phyloP scores from a whole-genome alignment of 2,329 filamentous ascomycete genomes.

The Epichloe sibirici region DNA sequence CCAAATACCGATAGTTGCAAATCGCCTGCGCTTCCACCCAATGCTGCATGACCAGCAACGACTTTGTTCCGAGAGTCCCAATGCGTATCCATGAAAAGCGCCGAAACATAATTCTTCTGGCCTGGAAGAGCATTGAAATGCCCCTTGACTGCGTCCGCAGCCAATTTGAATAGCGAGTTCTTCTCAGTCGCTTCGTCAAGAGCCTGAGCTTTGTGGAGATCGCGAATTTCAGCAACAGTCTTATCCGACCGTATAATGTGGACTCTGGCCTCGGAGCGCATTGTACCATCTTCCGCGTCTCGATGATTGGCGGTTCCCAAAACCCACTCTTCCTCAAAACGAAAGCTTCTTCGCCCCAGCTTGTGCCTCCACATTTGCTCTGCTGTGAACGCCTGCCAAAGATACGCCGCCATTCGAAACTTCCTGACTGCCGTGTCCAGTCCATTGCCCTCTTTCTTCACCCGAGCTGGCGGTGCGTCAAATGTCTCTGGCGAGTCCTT shows the following conservation, averaged over 20 bases:
- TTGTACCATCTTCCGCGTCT: constrained; percentile 56
- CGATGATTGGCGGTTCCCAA: constrained; percentile 66
- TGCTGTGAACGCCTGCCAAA: constrained; percentile 94
- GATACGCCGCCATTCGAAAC: constrained; percentile 86
- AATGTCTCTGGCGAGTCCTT: constrained; percentile 81
- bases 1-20: constrained; percentile 82
- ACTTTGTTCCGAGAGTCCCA: constrained; percentile 65
- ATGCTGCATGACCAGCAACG: constrained; percentile 69
- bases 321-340: constrained; percentile 93
- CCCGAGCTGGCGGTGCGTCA: constrained; percentile 65
- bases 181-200: constrained; percentile 56
- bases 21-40: constrained; percentile 63
- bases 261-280: constrained; percentile 84
- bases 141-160: constrained; percentile 61
- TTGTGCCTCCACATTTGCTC: constrained; percentile 92
- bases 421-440: constrained; percentile 74
- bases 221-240: constrained; percentile 72
- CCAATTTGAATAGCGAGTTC: constrained; percentile 64
- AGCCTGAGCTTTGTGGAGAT: constrained; percentile 69
- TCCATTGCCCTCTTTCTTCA: constrained; percentile 69
- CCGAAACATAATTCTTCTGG: constrained; percentile 81
- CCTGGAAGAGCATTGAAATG: constrained; percentile 65
- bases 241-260: constrained; percentile 75
- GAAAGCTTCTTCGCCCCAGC: constrained; percentile 73
- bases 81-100: constrained; percentile 74